These are phyloP conservation scores for Cadophora malorum DNA, from an alignment of 2,329 filamentous ascomycete species.

Conservation along the genomic window DNA sequence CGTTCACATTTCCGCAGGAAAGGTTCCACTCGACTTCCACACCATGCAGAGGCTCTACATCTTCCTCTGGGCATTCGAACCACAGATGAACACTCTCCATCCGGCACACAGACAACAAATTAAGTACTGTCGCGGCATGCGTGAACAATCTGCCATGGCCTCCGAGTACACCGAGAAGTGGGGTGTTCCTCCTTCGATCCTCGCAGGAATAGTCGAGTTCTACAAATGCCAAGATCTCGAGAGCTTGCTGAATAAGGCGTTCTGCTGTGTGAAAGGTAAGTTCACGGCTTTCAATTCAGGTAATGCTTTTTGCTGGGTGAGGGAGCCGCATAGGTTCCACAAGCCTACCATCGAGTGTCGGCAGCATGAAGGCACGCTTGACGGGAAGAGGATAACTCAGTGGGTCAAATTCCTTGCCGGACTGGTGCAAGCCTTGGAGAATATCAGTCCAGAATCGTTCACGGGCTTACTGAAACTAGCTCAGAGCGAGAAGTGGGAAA, in stretches of 20 bases:
- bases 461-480: background rate
- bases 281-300: background rate
- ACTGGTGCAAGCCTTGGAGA: slow-evolving; percentile 25
- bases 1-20: slow-evolving; percentile 44
- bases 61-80: slow-evolving; percentile 42
- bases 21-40: slow-evolving; percentile 33
- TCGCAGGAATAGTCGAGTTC: background rate
- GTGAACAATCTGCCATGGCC: background rate
- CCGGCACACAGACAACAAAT: slow-evolving; percentile 21
- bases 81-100: slow-evolving; percentile 40
- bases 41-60: slow-evolving; percentile 43
- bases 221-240: background rate
- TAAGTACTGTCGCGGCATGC: background rate
- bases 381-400: slow-evolving; percentile 25
- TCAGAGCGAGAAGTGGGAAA: slow-evolving; percentile 21
- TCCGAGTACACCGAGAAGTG: background rate
- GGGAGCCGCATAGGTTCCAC: background rate
- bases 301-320: background rate
- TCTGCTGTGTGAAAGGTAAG: background rate
- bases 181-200: background rate
- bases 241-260: background rate
- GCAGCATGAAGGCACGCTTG: slow-evolving; percentile 38
- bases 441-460: slow-evolving; percentile 8
- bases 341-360: slow-evolving; percentile 40
- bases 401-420: slow-evolving; percentile 34